Evolutionary conservation across 75 land plant genomes (phyloP).

Genomic region (Ceratopteris richardii): DNA sequence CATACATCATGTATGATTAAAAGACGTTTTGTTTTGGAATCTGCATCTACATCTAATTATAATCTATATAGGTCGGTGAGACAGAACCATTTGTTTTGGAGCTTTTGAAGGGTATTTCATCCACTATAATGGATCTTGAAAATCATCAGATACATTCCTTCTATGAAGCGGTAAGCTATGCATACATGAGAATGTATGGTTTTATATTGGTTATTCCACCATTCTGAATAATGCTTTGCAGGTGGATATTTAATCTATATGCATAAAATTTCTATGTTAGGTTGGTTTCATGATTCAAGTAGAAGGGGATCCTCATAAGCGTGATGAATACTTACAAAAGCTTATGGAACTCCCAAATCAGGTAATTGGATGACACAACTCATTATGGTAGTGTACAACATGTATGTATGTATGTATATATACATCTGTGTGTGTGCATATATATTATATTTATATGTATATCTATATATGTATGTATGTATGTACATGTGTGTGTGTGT

Average conservation of each 20-base stretch:
- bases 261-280: no score
- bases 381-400: not conserved
- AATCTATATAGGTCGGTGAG: conserved; percentile 72
- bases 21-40: no score
- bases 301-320: conserved; percentile 79
- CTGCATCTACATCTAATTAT: no score
- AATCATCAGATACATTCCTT: conserved; percentile 96
- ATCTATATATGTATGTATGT: no score
- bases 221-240: no score
- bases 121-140: conserved; percentile 85
- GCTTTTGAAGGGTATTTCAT: conserved; percentile 64
- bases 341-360: conserved; percentile 96
- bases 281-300: conserved; percentile 99
- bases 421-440: no score
- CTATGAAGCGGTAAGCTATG: conserved; percentile 82
- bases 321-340: conserved; percentile 89
- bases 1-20: no score
- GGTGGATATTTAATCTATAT: no score
- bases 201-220: not conserved
- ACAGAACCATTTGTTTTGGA: conserved; percentile 93
- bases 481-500: no score
- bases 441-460: no score
- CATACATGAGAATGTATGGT: not conserved
- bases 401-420: no score
- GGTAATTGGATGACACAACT: conserved; percentile 18